Percentiles rank a stretch among this genome's conserved stretches.
These are phyloP conservation scores for Aspergillus egyptiacus DNA, from an alignment of 495 filamentous ascomycete species.

Conservation along the genomic window DNA sequence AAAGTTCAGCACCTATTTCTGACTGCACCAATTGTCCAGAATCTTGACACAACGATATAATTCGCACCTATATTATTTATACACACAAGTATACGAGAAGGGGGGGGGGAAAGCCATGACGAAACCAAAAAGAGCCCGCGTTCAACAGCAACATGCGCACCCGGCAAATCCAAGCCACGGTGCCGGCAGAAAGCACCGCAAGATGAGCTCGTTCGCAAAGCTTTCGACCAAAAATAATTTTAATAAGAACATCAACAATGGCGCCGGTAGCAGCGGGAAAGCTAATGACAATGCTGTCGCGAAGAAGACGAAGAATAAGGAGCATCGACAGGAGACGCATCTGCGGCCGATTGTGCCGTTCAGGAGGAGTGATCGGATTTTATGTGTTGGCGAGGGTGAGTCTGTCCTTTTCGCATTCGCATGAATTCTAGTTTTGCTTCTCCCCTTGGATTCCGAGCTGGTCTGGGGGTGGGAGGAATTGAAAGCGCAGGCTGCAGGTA, in stretches of 20 bases:
- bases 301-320: neutral
- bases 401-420: no score
- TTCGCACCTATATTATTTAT: neutral
- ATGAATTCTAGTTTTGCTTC: no score
- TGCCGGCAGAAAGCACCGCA: conserved; percentile 14
- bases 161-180: conserved; percentile 1
- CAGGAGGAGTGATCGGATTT: conserved; percentile 58
- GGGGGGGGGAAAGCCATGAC: no score
- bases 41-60: neutral
- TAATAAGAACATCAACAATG: neutral
- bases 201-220: conserved; percentile 24
- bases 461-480: no score
- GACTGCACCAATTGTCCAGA: no score
- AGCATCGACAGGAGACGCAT: conserved; percentile 22
- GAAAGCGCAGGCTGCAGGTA: no score
- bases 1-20: no score
- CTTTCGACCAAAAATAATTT: conserved; percentile 15
- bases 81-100: no score
- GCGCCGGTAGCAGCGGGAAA: neutral
- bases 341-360: conserved; percentile 67
- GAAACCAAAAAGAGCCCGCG: conserved; percentile 17
- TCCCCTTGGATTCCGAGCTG: no score
- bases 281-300: neutral
- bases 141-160: neutral
- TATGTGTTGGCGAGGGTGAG: conserved; percentile 81